phyloP scores from a whole-genome alignment of 75 land plant genomes.

The Pinus taeda region DNA sequence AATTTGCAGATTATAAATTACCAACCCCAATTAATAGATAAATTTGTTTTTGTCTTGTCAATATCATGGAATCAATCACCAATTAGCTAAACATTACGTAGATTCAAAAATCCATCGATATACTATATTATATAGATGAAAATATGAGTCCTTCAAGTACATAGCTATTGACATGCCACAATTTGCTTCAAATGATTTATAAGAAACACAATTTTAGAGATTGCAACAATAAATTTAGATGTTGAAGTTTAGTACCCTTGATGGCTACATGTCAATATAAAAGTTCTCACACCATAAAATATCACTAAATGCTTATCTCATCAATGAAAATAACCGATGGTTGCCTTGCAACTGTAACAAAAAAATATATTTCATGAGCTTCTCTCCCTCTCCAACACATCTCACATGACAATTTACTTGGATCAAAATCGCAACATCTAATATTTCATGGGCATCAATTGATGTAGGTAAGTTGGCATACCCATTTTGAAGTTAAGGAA shows the following conservation, averaged over 20 bases:
- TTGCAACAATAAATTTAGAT: not conserved
- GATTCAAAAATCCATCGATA: too few relatives aligned
- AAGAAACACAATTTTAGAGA: not conserved
- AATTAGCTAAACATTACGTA: not conserved
- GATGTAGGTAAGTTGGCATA: constrained; percentile 14
- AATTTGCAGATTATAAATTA: too few relatives aligned
- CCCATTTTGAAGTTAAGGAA: constrained; percentile 98
- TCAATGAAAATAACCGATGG: constrained; percentile 98
- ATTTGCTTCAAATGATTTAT: too few relatives aligned
- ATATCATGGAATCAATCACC: not conserved
- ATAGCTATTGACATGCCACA: not conserved
- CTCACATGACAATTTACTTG: not conserved
- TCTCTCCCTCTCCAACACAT: constrained; percentile 95
- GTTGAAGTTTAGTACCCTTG: constrained; percentile 1
- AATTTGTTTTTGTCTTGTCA: too few relatives aligned
- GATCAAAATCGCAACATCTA: not conserved
- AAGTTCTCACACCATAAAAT: not conserved
- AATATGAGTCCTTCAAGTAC: not conserved
- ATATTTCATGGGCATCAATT: not conserved
- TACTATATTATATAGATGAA: not conserved
- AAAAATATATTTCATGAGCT: constrained; percentile 88
- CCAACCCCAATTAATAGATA: too few relatives aligned
- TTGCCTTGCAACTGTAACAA: constrained; percentile 79
- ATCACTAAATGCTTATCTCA: constrained; percentile 43
- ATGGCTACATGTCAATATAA: not conserved